Base-by-base conservation (phyloP, 1,139 yeast species). In the Hanseniaspora gamundiae region DNA sequence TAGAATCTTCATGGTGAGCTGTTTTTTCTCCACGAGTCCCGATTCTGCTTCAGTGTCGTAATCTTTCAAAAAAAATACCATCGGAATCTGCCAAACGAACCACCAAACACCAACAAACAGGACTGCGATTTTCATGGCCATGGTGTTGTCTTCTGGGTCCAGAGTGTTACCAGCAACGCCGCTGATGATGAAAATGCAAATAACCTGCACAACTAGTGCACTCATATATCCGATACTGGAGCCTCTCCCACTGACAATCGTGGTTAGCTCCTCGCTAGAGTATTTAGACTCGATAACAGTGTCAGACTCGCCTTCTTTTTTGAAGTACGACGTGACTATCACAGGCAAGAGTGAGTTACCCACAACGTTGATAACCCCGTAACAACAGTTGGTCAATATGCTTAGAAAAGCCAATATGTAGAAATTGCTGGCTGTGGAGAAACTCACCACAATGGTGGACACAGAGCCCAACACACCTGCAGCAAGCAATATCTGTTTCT, bases 301-400 rank as follows among this genome's bases (percentile, higher is more conserved):
- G 9, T 43, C 48, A 7, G 35, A 29, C 2, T 43, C 39, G 13
- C 44, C 49, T 4, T 43, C 44, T 24, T 49, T 45, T 30, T 49
- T 51, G 14, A 53, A 42, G 2, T 54, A 50, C 19, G 58, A 58
- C 1, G 58, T 45, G 1, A 69, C 80, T 39, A 80, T 58, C 1
- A 73, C 67, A 0, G 87, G 85, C 31, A 80, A 57, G 49, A 74
- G 73, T 1, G 87, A 76, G 57, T 80, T 80, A n/a, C 85, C 86
- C 48, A 85, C 78, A 11, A 80, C 87, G 43, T 76, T 75, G 2
- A 78, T 82, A 3, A 80, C 82, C 1, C 88, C 87, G 60, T 74
- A 80, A 20, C 80, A 71, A n/a, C 79, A 67, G 52, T 78, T 80
- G 1, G 83, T 78, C 0, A 76, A 42, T 9, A 80, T 69, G 2